Evolutionary conservation across 1,284 basidiomycete genomes (phyloP), one percentile per base, ranked within the genome.

Genomic region (Apiotrichum mycotoxinovorans): DNA sequence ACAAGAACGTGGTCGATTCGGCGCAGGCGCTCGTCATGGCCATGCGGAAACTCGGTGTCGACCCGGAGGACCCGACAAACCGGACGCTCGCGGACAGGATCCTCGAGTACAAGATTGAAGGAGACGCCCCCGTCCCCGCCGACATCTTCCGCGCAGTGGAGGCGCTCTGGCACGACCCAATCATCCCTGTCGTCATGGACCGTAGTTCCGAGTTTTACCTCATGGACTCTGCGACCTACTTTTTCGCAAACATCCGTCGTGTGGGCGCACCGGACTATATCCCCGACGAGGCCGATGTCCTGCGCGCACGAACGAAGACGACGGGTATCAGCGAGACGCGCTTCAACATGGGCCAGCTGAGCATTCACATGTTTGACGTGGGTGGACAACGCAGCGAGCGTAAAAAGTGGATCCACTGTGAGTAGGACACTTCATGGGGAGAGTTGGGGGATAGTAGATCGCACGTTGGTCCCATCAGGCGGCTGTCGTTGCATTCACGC

Each of bases 161-260:
- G 64, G 82, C 89, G 44, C 79, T 98, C 5, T 95, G 92, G 91
- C 84, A 88, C 63, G 95, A 98, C 76, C 88, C 91, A 9, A 85
- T 92, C 66, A 92, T 97, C 34, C 83, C 87, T 0, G 83, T 83
- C 55, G 82, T 98, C 27, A 87, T 98, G 83, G 91, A 96, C 67
- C 86, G 89, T 61, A 83, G 83, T 40, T 88, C 83, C 73, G 87
- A 96, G 62, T 97, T 97, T 70, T 97, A 98, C 73, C 79, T 98
- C 20, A 98, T 97, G 94, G 95, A 98, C 76, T 92, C 86, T 49
- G 94, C 94, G 0, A 82, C 83, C 44, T 97, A 97, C 76, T 98
- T 98, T 78, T 96, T 98, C 75, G 82, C 83, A 37, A 86, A 93
- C 60, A 87, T 93, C 8, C 78, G 84, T 42, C 84, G 92, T 52